Evolutionary conservation across 805 yeast genomes (phyloP), one percentile per base, ranked within the genome.

Genomic region (Starmerella stellata): DNA sequence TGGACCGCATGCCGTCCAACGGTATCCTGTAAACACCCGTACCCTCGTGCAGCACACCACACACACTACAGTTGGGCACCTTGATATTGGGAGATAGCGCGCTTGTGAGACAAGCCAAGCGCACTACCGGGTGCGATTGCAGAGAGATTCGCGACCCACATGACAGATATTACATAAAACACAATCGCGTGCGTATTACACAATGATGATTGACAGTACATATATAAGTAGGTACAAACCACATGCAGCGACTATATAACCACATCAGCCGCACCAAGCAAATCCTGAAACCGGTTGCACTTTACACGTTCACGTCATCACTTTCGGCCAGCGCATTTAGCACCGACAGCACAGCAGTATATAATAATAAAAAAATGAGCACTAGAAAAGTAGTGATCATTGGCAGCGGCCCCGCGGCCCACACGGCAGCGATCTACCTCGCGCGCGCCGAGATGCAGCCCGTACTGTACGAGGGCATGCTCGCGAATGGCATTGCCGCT

Each of bases 341-440:
- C 32, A 15, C 9, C 19, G 9, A n/a, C 32, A 29, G 15, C 32
- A 29, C 7, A 17, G 16, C 11, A 25, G 29, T 25, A n/a, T n/a
- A 23, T 7, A 23, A 7, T 7, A 7, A 23, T 11, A 23, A 7
- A 11, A 29, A 29, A 7, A 29, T 29, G 32, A 8, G 15, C 11
- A 15, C 7, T 8, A 29, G 19, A 17, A 29, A 29, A 13, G 61
- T 58, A 23, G 59, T 57, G 35, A 58, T 58, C 34, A 54, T 58
- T 37, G 96, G 98, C 34, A 85, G 95, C 39, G 98, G 98, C 52
- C 98, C 98, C 41, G 98, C 98, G 41, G 98, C 95, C 40, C 95
- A 90, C 69, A 90, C 98, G 33, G 98, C 98, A 37, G 98, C 98
- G 48, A 81, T 90, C 60, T 90, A 90, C 62, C 68, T 90, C 39